Evolutionary conservation across 2,329 filamentous ascomycete species (phyloP).

Genomic region (Alternaria arborescens): DNA sequence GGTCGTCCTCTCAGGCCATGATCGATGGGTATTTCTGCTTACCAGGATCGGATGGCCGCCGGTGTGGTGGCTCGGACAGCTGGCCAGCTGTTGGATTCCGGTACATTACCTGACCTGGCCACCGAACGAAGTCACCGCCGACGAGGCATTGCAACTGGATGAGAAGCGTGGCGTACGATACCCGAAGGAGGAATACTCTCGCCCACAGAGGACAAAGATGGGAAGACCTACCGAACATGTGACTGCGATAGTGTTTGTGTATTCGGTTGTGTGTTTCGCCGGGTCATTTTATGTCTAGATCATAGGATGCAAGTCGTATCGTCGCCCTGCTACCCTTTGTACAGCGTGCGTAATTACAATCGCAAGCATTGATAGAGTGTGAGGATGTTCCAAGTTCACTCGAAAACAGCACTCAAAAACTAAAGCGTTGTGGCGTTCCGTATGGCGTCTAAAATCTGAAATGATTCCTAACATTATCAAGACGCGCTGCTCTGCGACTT

Average conservation of each 20-base stretch:
- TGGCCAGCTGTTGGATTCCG: constrained; percentile 2
- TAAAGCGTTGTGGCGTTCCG: not conserved
- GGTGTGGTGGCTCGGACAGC: constrained; percentile 4
- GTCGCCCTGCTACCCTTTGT: not conserved
- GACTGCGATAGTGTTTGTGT: not conserved
- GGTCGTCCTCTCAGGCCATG: not conserved
- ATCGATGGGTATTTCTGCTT: not conserved
- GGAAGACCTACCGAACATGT: not conserved
- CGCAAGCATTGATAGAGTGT: not conserved
- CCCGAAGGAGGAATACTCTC: constrained; percentile 1
- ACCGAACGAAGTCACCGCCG: not conserved
- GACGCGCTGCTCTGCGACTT: too few species aligned
- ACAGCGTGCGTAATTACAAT: not conserved
- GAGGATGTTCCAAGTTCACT: not conserved
- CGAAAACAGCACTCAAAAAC: not conserved
- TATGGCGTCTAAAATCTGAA: too few species aligned
- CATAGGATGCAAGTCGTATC: not conserved
- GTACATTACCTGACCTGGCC: not conserved
- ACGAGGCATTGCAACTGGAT: not conserved
- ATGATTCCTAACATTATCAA: too few species aligned
- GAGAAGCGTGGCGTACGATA: not conserved
- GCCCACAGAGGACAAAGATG: not conserved
- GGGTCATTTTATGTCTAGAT: not conserved
- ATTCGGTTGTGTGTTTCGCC: not conserved
- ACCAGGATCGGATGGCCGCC: constrained; percentile 8